A percentile compares a stretch with the other conserved stretches of the same genome.
Evolutionary conservation across 2,329 filamentous ascomycete genomes (phyloP).

Genomic region (Pseudocercospora pini-densiflorae): DNA sequence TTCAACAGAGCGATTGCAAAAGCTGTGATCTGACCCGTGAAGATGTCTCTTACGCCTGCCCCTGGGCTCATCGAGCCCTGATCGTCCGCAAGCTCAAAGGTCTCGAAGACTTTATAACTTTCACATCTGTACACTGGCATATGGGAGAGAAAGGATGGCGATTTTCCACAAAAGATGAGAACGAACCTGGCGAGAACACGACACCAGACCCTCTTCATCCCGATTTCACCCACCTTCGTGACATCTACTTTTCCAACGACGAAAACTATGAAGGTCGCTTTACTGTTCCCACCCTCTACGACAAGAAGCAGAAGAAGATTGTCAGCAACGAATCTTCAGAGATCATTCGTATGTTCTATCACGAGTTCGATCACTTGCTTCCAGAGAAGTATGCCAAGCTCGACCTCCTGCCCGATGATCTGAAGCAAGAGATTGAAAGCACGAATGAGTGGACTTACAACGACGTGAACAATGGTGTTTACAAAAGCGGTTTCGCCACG

Average conservation of each 20-base stretch:
- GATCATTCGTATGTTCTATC: slow-evolving; percentile 88
- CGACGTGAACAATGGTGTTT: slow-evolving; percentile 58
- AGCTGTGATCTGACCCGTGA: background rate
- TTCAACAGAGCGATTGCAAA: background rate
- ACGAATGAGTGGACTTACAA: slow-evolving; percentile 60
- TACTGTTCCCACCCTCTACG: slow-evolving; percentile 86
- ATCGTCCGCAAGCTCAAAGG: slow-evolving; percentile 92
- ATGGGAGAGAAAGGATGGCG: slow-evolving; percentile 80
- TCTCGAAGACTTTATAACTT: slow-evolving; percentile 78
- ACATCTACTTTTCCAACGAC: slow-evolving; percentile 80
- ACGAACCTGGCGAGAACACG: slow-evolving; percentile 60
- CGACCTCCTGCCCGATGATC: slow-evolving; percentile 51
- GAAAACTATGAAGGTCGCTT: slow-evolving; percentile 76
- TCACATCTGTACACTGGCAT: slow-evolving; percentile 92
- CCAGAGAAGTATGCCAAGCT: slow-evolving; percentile 48
- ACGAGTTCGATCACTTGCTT: slow-evolving; percentile 71
- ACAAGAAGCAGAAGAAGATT: slow-evolving; percentile 74
- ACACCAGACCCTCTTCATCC: slow-evolving; percentile 66
- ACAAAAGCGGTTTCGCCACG: slow-evolving; percentile 58
- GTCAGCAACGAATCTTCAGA: slow-evolving; percentile 93
- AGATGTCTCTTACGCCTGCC: slow-evolving; percentile 87
- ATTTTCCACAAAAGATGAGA: slow-evolving; percentile 71
- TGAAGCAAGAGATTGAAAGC: slow-evolving; percentile 52
- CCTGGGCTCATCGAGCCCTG: slow-evolving; percentile 88
- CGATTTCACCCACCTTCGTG: slow-evolving; percentile 72